Percentiles rank a stretch among this genome's conserved stretches.
Evolutionary conservation across 2,329 filamentous ascomycete species (phyloP).

Genomic region (Verruconis gallopava): DNA sequence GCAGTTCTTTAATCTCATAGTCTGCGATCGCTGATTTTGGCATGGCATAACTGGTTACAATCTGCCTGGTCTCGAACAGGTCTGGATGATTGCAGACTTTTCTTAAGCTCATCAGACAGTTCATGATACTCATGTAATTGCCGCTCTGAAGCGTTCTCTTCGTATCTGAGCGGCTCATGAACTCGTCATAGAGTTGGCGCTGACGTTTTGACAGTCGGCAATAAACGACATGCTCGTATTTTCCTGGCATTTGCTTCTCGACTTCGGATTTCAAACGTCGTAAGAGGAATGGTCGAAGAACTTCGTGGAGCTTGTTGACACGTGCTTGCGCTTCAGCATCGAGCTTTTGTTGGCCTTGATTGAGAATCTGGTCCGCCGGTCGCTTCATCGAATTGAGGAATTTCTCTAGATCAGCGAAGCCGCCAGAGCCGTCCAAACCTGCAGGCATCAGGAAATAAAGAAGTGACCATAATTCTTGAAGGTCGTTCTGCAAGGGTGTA

Average conservation of each 20-base stretch:
- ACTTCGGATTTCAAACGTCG: slow-evolving; percentile 90
- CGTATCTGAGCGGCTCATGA: slow-evolving; percentile 81
- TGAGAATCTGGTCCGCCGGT: slow-evolving; percentile 88
- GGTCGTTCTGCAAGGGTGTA: slow-evolving; percentile 90
- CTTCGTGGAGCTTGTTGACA: slow-evolving; percentile 86
- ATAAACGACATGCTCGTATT: slow-evolving; percentile 94
- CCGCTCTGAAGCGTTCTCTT: slow-evolving; percentile 79
- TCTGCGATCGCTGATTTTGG: slow-evolving; percentile 60
- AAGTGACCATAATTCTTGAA: slow-evolving; percentile 93
- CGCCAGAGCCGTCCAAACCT: slow-evolving; percentile 67
- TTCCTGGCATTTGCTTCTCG: slow-evolving; percentile 97
- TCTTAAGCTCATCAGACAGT: slow-evolving; percentile 91
- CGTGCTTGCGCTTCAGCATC: slow-evolving; percentile 88
- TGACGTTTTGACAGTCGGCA: slow-evolving; percentile 92
- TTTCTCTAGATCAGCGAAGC: slow-evolving; percentile 87
- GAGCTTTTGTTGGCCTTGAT: slow-evolving; percentile 86
- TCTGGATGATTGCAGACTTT: slow-evolving; percentile 99
- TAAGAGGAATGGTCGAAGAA: slow-evolving; percentile 81
- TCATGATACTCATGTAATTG: slow-evolving; percentile 96
- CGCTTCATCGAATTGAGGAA: slow-evolving; percentile 95
- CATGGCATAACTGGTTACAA: slow-evolving; percentile 96
- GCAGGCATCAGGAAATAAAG: slow-evolving; percentile 94
- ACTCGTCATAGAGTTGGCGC: slow-evolving; percentile 90
- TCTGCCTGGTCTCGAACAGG: slow-evolving; percentile 87
- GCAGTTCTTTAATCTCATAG: slow-evolving; percentile 58